Conservation (phyloP, 73 alveolate species). For the Uronychia binucleata region DNA sequence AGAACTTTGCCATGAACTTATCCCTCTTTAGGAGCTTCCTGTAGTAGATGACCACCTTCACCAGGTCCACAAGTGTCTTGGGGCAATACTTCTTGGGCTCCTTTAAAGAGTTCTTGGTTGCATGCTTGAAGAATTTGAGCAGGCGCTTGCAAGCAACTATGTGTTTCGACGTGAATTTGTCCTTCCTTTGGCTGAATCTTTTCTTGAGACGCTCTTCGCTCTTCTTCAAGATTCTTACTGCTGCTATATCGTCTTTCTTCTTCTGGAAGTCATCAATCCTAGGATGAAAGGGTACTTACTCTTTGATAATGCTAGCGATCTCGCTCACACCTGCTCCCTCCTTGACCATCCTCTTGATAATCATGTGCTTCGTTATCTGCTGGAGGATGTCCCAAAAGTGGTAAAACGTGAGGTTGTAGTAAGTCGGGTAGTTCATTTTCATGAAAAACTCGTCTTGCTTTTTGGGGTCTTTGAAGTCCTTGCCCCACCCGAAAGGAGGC, state of each 20-base stretch:
- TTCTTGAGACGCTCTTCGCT: neutral
- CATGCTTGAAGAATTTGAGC: neutral
- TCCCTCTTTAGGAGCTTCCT: neutral
- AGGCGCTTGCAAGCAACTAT: neutral
- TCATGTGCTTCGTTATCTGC: neutral
- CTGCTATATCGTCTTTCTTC: neutral
- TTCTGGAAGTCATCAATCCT: neutral
- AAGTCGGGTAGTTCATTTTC: neutral
- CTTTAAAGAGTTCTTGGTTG: neutral
- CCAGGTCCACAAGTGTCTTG: neutral
- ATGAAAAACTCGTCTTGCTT: neutral
- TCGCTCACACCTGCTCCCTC: neutral
- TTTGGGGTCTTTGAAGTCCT: neutral
- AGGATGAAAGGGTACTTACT: neutral
- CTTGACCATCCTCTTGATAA: neutral
- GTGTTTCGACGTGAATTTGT: neutral
- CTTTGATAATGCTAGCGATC: neutral
- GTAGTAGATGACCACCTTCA: neutral
- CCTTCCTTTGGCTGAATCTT: neutral
- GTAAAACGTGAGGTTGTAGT: neutral
- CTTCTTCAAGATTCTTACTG: neutral
- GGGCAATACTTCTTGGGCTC: neutral
- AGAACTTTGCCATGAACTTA: too few species aligned
- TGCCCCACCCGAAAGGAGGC: slow-evolving; percentile 25
- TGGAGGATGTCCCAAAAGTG: neutral